Evolutionary conservation across 179 eudicot species (phyloP).

Genomic region (Patellifolia procumbens): DNA sequence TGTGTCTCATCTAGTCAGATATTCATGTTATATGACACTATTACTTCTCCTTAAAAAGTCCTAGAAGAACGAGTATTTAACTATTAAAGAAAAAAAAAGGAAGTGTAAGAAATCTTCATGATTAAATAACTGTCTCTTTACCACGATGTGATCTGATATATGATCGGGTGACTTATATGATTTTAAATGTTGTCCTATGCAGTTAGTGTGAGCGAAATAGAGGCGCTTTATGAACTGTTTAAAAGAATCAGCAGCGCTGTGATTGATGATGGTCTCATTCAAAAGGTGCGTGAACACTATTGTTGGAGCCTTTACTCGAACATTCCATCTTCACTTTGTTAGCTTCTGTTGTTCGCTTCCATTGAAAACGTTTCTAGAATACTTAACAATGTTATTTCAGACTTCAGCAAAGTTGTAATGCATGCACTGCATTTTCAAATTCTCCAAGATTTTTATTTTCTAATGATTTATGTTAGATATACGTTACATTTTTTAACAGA

Average conservation of each 20-base stretch:
- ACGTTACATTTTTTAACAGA: not conserved
- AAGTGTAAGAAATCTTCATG: not conserved
- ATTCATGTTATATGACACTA: not conserved
- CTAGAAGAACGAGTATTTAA: not conserved
- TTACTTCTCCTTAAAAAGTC: not conserved
- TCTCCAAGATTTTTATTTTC: not conserved
- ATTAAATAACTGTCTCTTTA: not conserved
- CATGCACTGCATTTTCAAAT: not conserved
- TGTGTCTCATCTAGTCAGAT: not conserved
- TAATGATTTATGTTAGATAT: not conserved
- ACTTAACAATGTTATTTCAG: not conserved
- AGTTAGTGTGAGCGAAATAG: conserved; percentile 98
- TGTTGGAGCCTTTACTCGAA: not conserved
- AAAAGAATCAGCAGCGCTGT: conserved; percentile 98
- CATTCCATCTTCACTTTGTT: not conserved
- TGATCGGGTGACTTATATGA: not conserved
- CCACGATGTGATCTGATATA: not conserved
- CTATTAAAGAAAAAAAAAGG: not conserved
- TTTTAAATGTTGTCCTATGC: conserved; percentile 33
- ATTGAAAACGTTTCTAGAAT: not conserved
- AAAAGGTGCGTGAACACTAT: conserved; percentile 57
- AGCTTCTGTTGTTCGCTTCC: not conserved
- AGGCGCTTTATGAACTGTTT: conserved; percentile 99
- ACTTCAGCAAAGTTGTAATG: not conserved
- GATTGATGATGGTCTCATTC: conserved; percentile 89